Evolutionary conservation across 805 yeast species (phyloP), one percentile per base, ranked within the genome.

Genomic region (Candida piceae): DNA sequence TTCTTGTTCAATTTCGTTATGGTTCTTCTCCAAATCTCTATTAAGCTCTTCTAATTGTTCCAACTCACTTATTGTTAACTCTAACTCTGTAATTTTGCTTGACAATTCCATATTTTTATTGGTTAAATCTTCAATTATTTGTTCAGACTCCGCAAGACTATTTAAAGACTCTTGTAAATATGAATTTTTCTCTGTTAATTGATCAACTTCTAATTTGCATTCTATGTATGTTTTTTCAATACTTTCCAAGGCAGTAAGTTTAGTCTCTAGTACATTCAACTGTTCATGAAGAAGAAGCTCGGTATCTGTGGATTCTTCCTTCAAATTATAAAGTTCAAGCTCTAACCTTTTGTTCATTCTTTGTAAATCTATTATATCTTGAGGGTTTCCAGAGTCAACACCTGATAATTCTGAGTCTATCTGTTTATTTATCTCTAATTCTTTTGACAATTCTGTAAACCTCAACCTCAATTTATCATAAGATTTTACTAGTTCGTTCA

Each of bases 1-100:
- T 18, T 73, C 74, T 4, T 42, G 39, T 40, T 76, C 79, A 1
- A 71, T 57, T 16, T 58, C 64, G 1, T 49, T 20, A 36, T 70
- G 77, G 29, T 55, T 58, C 9, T 64, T 66, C 37, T 76, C 80
- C 21, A 78, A 55, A 32, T 72, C 74, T 29, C 58, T 63, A 37
- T 77, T 76, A 11, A 78, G 50, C 21, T 64, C 67, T 38, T 70
- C 71, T 22, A 78, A 45, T 39, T 74, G 78, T 28, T 69, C 72
- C 16, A 74, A 51, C 16, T 74, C 78, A 1, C 57, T 49, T 0
- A 78, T 50, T 2, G 71, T 64, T 4, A 43, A 40, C 18, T 60
- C 55, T n/a, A 75, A 49, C 3, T 41, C 38, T 0, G 40, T 32
- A 3, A 75, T 55, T 29, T 64, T 56, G 4, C 50, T 51, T 7